phyloP scores from a whole-genome alignment of 2,329 filamentous ascomycete genomes.

The Chaetomium sp. region DNA sequence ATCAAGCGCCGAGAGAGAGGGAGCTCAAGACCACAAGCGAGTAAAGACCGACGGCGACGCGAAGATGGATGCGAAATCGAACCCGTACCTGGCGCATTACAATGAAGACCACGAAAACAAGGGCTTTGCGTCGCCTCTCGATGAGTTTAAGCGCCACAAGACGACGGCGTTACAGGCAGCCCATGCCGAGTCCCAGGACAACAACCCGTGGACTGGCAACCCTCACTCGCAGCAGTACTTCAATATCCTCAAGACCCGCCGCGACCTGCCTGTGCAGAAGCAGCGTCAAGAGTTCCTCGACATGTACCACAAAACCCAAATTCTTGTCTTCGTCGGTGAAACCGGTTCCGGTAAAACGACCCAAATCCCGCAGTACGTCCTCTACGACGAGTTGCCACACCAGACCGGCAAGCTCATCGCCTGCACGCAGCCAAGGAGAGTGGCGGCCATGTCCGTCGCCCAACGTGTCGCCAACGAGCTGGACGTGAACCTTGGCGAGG shows the following conservation, averaged over 20 bases:
- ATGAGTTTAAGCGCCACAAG: constrained; percentile 71
- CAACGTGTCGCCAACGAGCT: constrained; percentile 97
- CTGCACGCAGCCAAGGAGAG: constrained; percentile 95
- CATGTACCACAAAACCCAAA: constrained; percentile 90
- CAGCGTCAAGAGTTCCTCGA: constrained; percentile 94
- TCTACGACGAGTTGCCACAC: constrained; percentile 94
- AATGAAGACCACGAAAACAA: constrained; percentile 71
- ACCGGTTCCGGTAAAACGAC: constrained; percentile 99
- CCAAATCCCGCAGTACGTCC: constrained; percentile 96
- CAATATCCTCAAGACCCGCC: constrained; percentile 79
- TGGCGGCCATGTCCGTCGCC: constrained; percentile 97
- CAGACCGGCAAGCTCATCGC: constrained; percentile 85
- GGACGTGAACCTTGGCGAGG: constrained; percentile 88
- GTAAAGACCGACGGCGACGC: constrained; percentile 43
- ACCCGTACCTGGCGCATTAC: constrained; percentile 92
- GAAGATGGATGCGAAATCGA: constrained; percentile 49
- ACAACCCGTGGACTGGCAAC: constrained; percentile 82
- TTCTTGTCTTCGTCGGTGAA: constrained; percentile 97
- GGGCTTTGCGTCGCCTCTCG: constrained; percentile 56
- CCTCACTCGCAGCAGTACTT: constrained; percentile 84
- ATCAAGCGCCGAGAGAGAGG: constrained; percentile 48
- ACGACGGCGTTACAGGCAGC: constrained; percentile 77
- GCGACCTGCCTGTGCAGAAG: constrained; percentile 86
- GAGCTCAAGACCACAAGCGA: constrained; percentile 39
- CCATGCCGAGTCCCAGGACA: constrained; percentile 74